Percentiles rank a stretch among this genome's conserved stretches.
Conservation (phyloP, 495 filamentous ascomycete species). For the Hypomontagnella monticulosa region DNA sequence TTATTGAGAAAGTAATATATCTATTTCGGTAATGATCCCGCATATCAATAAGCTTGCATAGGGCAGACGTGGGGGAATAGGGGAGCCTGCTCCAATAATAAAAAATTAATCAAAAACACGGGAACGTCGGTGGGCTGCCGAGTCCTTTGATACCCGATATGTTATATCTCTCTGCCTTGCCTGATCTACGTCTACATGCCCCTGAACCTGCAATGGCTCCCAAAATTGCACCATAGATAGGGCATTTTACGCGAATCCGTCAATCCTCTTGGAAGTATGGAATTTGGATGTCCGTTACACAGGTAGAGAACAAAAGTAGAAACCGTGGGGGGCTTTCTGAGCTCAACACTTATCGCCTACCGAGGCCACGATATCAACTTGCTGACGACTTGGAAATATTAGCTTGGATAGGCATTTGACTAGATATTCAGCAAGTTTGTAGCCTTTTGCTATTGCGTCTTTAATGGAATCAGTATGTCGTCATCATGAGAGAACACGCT, state of each 20-base stretch:
- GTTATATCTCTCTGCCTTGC: conserved; percentile 7
- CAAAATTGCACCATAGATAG: neutral
- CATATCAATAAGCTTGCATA: conserved; percentile 11
- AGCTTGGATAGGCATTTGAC: neutral
- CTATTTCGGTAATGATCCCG: conserved; percentile 29
- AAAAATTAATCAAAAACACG: conserved; percentile 12
- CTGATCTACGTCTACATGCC: neutral
- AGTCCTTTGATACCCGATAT: neutral
- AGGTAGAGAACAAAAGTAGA: neutral
- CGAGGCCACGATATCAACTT: neutral
- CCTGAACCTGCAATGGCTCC: neutral
- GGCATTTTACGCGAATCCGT: neutral
- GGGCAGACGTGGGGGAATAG: conserved; percentile 12
- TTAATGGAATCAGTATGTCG: neutral
- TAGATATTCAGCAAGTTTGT: too few relatives aligned
- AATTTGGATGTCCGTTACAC: too few relatives aligned
- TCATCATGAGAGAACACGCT: neutral
- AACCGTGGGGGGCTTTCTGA: neutral
- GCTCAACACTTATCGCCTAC: too few relatives aligned
- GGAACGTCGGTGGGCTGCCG: conserved; percentile 10
- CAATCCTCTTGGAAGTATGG: too few relatives aligned
- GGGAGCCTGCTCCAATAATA: conserved; percentile 23
- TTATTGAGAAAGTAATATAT: conserved; percentile 25
- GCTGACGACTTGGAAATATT: neutral
- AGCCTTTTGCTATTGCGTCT: neutral